Evolutionary conservation across 495 filamentous ascomycete genomes (phyloP).

Genomic region (Podospora conica): DNA sequence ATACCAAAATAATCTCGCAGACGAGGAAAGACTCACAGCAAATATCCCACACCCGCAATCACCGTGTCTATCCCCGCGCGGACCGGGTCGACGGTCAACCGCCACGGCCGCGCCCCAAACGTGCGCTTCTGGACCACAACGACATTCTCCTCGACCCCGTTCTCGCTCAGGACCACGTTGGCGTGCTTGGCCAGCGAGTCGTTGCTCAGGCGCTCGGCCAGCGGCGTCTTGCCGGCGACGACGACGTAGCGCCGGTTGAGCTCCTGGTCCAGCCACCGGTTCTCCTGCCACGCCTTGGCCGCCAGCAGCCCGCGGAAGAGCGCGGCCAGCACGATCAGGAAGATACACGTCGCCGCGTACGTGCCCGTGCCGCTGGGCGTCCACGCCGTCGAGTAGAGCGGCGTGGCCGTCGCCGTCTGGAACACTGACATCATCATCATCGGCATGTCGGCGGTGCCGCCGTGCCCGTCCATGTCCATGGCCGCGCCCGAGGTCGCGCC

Average conservation of each 20-base stretch:
- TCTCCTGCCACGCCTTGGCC: slow-evolving; percentile 50
- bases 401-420: slow-evolving; percentile 55
- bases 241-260: slow-evolving; percentile 68
- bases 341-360: slow-evolving; percentile 85
- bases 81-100: slow-evolving; percentile 70
- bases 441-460: slow-evolving; percentile 12
- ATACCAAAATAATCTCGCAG: neutral
- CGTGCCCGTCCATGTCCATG: slow-evolving; percentile 9
- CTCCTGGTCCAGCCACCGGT: slow-evolving; percentile 53
- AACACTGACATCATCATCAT: slow-evolving; percentile 53
- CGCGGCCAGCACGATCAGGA: slow-evolving; percentile 67
- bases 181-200: slow-evolving; percentile 51
- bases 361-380: slow-evolving; percentile 57
- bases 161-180: slow-evolving; percentile 55
- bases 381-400: slow-evolving; percentile 72
- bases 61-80: slow-evolving; percentile 62
- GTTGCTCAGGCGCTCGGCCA: slow-evolving; percentile 47
- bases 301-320: slow-evolving; percentile 64
- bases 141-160: slow-evolving; percentile 69
- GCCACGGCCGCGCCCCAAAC: slow-evolving; percentile 57
- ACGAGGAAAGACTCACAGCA: slow-evolving; percentile 63
- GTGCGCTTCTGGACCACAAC: slow-evolving; percentile 54
- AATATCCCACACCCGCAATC: slow-evolving; percentile 71
- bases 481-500: neutral
- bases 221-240: slow-evolving; percentile 56